Percentiles rank a stretch among this genome's conserved stretches.
Evolutionary conservation across 768 basidiomycete species (phyloP).

Genomic region (Suillus americanus): DNA sequence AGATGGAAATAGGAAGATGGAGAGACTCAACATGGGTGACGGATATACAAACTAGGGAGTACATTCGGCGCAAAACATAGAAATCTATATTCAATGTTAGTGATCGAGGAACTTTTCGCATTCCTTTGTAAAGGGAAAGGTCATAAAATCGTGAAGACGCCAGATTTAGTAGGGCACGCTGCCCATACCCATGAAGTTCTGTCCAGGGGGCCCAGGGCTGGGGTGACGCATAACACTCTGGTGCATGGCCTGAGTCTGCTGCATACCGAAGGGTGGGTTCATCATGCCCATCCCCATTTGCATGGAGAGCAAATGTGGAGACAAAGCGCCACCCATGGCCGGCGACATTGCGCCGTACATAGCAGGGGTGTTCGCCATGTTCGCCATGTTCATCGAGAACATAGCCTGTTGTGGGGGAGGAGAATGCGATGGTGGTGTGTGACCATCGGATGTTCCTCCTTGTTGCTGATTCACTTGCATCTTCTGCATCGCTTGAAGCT

Average conservation of each 20-base stretch:
- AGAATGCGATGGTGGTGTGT: slow-evolving; percentile 39
- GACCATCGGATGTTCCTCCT: slow-evolving; percentile 22
- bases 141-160: slow-evolving; percentile 4
- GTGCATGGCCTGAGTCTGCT: slow-evolving; percentile 75
- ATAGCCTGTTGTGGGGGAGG: slow-evolving; percentile 44
- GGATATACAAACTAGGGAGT: slow-evolving; percentile 6
- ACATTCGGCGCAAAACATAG: slow-evolving; percentile 15
- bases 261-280: slow-evolving; percentile 49
- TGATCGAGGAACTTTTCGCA: slow-evolving; percentile 1
- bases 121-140: not conserved
- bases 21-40: slow-evolving; percentile 1
- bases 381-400: slow-evolving; percentile 39
- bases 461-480: slow-evolving; percentile 33
- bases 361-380: slow-evolving; percentile 35
- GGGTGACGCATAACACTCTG: slow-evolving; percentile 84
- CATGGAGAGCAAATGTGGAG: slow-evolving; percentile 42
- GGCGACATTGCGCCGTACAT: slow-evolving; percentile 33
- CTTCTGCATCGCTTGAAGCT: slow-evolving; percentile 90
- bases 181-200: slow-evolving; percentile 46
- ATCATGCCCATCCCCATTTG: slow-evolving; percentile 49
- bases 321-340: slow-evolving; percentile 28
- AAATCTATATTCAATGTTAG: slow-evolving; percentile 27
- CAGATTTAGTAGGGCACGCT: slow-evolving; percentile 30
- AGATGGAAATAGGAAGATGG: slow-evolving; percentile 15
- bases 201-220: slow-evolving; percentile 57